phyloP scores from a whole-genome alignment of 2,329 filamentous ascomycete genomes.

The Pestalotiopsis sp. region DNA sequence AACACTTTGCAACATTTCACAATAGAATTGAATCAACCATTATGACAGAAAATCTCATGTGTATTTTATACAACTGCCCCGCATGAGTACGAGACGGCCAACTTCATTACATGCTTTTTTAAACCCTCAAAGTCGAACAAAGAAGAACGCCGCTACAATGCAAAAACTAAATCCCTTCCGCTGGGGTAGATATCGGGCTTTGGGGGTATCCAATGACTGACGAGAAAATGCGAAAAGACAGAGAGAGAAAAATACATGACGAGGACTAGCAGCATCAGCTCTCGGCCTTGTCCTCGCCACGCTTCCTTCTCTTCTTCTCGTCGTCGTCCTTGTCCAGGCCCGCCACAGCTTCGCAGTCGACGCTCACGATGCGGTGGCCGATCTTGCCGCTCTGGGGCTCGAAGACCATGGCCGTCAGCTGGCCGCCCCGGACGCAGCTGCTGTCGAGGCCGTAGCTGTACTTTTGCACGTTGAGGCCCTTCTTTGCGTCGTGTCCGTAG shows the following conservation, averaged over 20 bases:
- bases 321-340: conserved; percentile 6
- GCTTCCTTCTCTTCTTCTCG: conserved; percentile 11
- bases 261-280: not conserved
- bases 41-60: not conserved
- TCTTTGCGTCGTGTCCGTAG: conserved; percentile 84
- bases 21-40: too few species aligned
- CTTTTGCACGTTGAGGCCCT: conserved; percentile 61
- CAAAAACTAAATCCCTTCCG: not conserved
- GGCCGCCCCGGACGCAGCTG: conserved; percentile 75
- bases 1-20: too few species aligned
- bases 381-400: conserved; percentile 46
- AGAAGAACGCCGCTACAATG: not conserved
- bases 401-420: conserved; percentile 78
- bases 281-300: not conserved
- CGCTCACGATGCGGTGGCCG: conserved; percentile 24
- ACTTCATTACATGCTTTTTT: not conserved
- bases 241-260: not conserved
- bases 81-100: not conserved
- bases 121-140: not conserved
- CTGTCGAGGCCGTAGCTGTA: conserved; percentile 88
- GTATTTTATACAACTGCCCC: not conserved
- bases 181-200: not conserved
- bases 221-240: not conserved
- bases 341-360: conserved; percentile 17
- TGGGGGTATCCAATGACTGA: not conserved